Percentiles rank a stretch among this genome's conserved stretches.
phyloP scores from a whole-genome alignment of 1,284 basidiomycete species.

The Malassezia vespertilionis region DNA sequence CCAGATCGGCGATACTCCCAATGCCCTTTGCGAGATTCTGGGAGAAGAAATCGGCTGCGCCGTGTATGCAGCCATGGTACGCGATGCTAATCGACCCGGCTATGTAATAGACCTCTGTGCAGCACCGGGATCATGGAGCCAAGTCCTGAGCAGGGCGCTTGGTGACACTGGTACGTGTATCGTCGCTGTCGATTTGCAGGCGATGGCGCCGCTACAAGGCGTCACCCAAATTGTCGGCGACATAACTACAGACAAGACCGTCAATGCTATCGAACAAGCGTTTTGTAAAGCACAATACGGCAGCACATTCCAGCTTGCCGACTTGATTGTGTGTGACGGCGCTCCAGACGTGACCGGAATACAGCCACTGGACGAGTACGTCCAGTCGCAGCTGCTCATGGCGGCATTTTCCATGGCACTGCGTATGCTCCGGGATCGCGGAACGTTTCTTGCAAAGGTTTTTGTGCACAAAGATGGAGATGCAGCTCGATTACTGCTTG shows the following conservation, averaged over 20 bases:
- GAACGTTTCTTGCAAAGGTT: constrained; percentile 55
- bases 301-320: constrained; percentile 17
- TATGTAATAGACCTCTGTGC: constrained; percentile 55
- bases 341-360: constrained; percentile 57
- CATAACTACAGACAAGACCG: constrained; percentile 53
- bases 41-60: not conserved
- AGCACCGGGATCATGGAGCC: constrained; percentile 52
- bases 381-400: constrained; percentile 54
- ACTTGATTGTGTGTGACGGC: constrained; percentile 56
- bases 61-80: not conserved
- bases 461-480: constrained; percentile 44
- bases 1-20: not conserved
- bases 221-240: constrained; percentile 54
- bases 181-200: constrained; percentile 54
- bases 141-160: constrained; percentile 47
- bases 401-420: constrained; percentile 54
- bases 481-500: constrained; percentile 21
- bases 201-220: constrained; percentile 54
- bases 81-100: constrained; percentile 6
- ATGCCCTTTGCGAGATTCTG: not conserved
- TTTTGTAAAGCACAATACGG: constrained; percentile 28
- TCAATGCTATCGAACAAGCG: constrained; percentile 51
- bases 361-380: constrained; percentile 55
- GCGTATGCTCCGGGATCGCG: constrained; percentile 51
- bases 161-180: constrained; percentile 39